These are phyloP conservation scores for Alternaria brassicicola DNA, from an alignment of 2,329 filamentous ascomycete genomes.

Conservation along the genomic window DNA sequence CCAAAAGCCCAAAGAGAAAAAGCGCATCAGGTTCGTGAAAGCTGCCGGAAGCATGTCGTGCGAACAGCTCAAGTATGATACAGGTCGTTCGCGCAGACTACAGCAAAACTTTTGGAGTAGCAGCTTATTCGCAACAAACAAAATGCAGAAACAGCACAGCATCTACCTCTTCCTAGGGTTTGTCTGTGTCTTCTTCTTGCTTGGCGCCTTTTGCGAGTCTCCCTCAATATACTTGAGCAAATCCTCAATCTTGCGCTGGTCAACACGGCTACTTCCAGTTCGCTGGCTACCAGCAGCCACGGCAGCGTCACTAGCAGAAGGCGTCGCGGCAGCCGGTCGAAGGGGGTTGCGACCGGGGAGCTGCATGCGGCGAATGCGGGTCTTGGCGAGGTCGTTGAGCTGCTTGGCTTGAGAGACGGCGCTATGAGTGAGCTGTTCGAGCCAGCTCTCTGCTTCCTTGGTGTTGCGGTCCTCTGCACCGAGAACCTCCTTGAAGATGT, in stretches of 20 bases:
- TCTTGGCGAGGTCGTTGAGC: constrained; percentile 80
- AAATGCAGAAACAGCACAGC: background rate
- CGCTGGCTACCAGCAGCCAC: constrained; percentile 47
- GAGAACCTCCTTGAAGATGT: constrained; percentile 87
- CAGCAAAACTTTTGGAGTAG: background rate
- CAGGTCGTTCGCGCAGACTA: constrained; percentile 1
- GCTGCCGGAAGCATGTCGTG: background rate
- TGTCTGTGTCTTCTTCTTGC: constrained; percentile 52
- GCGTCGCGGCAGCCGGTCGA: constrained; percentile 66
- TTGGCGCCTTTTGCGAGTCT: constrained; percentile 49
- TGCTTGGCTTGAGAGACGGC: constrained; percentile 94
- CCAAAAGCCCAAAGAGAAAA: background rate
- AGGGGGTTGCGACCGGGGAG: constrained; percentile 63
- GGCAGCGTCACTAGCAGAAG: constrained; percentile 58
- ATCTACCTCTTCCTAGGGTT: constrained; percentile 51
- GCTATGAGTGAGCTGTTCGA: constrained; percentile 94
- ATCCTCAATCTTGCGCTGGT: constrained; percentile 88
- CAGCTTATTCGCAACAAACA: background rate
- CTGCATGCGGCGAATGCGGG: constrained; percentile 73
- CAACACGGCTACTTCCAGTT: constrained; percentile 56
- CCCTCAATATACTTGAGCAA: constrained; percentile 95
- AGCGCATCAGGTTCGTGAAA: background rate
- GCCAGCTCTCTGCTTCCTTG: constrained; percentile 95
- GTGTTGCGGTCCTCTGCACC: constrained; percentile 95
- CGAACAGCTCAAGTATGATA: background rate